A percentile compares a stretch with the other conserved stretches of the same genome.
Evolutionary conservation across 768 basidiomycete species (phyloP).

Genomic region (Boletus tomentosulus): DNA sequence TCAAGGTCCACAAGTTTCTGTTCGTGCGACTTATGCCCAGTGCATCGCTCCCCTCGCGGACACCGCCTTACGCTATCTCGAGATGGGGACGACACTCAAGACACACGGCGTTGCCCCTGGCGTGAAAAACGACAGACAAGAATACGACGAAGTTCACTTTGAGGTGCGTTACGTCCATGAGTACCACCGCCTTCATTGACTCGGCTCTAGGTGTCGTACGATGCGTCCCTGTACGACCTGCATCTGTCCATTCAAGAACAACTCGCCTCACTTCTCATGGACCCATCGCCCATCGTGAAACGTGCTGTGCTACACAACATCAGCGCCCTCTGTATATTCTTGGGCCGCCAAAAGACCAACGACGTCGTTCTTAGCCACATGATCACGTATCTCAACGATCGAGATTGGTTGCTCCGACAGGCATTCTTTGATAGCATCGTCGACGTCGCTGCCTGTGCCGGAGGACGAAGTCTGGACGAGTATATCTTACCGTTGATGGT

Average conservation of each 20-base stretch:
- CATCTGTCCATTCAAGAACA: conserved; percentile 85
- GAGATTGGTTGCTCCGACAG: conserved; percentile 87
- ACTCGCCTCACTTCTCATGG: conserved; percentile 80
- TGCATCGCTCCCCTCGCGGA: conserved; percentile 83
- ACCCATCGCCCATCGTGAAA: conserved; percentile 85
- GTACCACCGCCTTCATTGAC: not conserved
- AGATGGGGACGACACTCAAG: conserved; percentile 90
- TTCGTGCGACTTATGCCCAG: conserved; percentile 78
- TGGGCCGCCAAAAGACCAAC: conserved; percentile 89
- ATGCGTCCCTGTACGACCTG: conserved; percentile 79
- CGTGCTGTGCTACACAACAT: conserved; percentile 86
- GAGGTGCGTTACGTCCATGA: conserved; percentile 48
- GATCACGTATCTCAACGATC: conserved; percentile 81
- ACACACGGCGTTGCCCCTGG: conserved; percentile 63
- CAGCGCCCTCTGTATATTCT: conserved; percentile 86
- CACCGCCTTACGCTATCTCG: conserved; percentile 81
- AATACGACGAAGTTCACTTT: conserved; percentile 74
- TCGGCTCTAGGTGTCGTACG: conserved; percentile 77
- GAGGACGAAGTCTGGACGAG: conserved; percentile 87
- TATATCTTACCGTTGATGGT: conserved; percentile 97
- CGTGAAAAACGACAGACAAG: conserved; percentile 47
- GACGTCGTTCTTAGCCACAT: conserved; percentile 89
- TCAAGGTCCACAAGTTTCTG: conserved; percentile 80
- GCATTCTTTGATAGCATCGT: conserved; percentile 96
- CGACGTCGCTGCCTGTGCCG: conserved; percentile 92